Conservation (phyloP, 2,329 filamentous ascomycete genomes). For the Botrytis medusae region DNA sequence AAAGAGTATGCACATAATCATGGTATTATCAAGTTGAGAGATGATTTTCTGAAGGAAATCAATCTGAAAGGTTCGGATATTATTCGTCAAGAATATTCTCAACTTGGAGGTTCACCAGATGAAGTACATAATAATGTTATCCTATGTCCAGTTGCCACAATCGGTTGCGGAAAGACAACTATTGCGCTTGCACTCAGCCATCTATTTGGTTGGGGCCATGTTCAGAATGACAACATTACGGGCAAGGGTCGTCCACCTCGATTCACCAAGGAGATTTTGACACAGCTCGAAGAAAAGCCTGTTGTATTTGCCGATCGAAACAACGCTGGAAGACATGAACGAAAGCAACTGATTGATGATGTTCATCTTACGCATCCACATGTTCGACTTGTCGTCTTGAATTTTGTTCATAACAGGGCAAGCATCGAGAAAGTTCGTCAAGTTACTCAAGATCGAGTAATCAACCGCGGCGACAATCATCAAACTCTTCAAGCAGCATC, state of each 20-base stretch:
- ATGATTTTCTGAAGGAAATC: constrained; percentile 81
- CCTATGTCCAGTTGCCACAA: constrained; percentile 86
- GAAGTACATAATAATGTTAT: constrained; percentile 69
- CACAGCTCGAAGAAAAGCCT: constrained; percentile 60
- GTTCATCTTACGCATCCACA: constrained; percentile 61
- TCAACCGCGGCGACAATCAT: constrained; percentile 90
- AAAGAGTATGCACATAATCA: constrained; percentile 82
- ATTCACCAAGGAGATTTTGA: constrained; percentile 71
- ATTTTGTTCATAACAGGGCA: constrained; percentile 75
- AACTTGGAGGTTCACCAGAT: constrained; percentile 48
- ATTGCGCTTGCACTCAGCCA: constrained; percentile 77
- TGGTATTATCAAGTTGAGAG: constrained; percentile 86
- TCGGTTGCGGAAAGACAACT: constrained; percentile 97
- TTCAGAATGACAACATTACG: constrained; percentile 95
- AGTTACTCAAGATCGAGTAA: constrained; percentile 74
- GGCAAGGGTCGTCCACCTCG: constrained; percentile 73
- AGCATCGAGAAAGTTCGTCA: constrained; percentile 70
- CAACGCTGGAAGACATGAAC: constrained; percentile 85
- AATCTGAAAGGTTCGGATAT: constrained; percentile 88
- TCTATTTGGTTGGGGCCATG: constrained; percentile 86
- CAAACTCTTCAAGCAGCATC: constrained; percentile 92
- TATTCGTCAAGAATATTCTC: constrained; percentile 68
- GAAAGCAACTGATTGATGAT: constrained; percentile 83
- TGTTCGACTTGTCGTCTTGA: constrained; percentile 77
- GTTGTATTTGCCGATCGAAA: constrained; percentile 92